These are phyloP conservation scores for Auricularia sp. DNA, from an alignment of 768 basidiomycete species.

Conservation along the genomic window DNA sequence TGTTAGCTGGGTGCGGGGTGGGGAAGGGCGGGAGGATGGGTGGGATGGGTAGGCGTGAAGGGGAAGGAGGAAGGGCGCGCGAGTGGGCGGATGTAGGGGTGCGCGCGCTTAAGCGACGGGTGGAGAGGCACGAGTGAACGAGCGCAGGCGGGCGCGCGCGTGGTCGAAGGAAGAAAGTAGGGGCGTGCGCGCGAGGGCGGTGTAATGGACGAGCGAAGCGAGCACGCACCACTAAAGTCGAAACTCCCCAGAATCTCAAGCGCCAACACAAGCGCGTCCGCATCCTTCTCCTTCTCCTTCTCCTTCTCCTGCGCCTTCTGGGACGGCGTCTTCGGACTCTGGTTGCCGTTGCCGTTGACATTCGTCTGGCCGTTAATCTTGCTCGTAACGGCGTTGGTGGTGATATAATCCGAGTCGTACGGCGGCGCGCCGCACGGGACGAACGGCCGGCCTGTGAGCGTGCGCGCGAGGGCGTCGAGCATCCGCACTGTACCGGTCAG, in stretches of 20 bases:
- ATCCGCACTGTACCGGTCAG: slow-evolving; percentile 56
- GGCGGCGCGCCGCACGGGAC: slow-evolving; percentile 71
- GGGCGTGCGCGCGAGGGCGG: too few species aligned
- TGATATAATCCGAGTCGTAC: neutral
- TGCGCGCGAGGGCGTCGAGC: slow-evolving; percentile 71
- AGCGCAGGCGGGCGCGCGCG: too few species aligned
- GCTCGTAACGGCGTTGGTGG: neutral
- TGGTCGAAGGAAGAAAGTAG: too few species aligned
- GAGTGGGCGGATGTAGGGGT: too few species aligned
- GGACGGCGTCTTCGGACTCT: neutral
- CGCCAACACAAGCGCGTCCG: slow-evolving; percentile 54
- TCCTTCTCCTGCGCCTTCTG: neutral
- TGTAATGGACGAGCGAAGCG: neutral
- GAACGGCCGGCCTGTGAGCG: slow-evolving; percentile 77
- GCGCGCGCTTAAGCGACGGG: too few species aligned
- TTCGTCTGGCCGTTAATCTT: neutral
- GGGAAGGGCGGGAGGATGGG: too few species aligned
- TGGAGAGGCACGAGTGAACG: too few species aligned
- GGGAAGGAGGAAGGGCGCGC: neutral
- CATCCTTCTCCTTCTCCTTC: neutral
- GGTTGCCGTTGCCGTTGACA: too few species aligned
- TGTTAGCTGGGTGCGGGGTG: neutral
- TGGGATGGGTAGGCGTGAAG: too few species aligned
- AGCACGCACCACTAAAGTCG: slow-evolving; percentile 54
- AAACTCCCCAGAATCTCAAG: slow-evolving; percentile 80